phyloP scores from a whole-genome alignment of 2,329 filamentous ascomycete species.

The Aureobasidium pullulans region DNA sequence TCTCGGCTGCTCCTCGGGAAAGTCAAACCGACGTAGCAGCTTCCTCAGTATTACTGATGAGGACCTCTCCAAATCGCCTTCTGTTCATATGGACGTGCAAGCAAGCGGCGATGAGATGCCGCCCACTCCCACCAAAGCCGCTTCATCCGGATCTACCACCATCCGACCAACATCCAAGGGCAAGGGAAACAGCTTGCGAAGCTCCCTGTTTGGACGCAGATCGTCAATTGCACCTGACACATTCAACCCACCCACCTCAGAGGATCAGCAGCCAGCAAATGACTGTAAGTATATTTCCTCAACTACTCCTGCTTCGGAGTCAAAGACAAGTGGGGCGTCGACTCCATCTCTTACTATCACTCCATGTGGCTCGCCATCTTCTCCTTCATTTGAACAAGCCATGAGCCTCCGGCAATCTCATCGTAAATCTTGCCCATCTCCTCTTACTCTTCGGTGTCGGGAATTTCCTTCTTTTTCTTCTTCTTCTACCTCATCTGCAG shows the following conservation, averaged over 20 bases:
- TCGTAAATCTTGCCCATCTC: constrained; percentile 30
- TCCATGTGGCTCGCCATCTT: constrained; percentile 26
- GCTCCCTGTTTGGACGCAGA: constrained; percentile 42
- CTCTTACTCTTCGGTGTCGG: constrained; percentile 31
- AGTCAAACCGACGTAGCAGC: constrained; percentile 54
- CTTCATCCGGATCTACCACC: constrained; percentile 29
- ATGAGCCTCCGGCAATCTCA: constrained; percentile 33
- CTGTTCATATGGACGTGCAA: constrained; percentile 48
- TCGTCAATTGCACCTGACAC: constrained; percentile 40
- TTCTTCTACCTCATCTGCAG: constrained; percentile 15
- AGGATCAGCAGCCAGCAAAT: constrained; percentile 19
- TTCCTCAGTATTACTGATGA: constrained; percentile 76
- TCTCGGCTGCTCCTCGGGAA: constrained; percentile 32
- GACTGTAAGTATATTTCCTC: constrained; percentile 31
- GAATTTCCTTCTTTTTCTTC: constrained; percentile 14
- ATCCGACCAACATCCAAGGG: constrained; percentile 38
- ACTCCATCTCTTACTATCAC: constrained; percentile 29
- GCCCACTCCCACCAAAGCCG: constrained; percentile 86
- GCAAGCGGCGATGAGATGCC: constrained; percentile 65
- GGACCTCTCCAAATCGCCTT: constrained; percentile 56
- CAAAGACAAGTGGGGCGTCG: constrained; percentile 21
- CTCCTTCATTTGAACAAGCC: constrained; percentile 31
- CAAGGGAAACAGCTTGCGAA: constrained; percentile 45
- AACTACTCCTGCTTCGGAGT: constrained; percentile 18
- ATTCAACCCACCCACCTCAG: constrained; percentile 33